Evolutionary conservation across 805 yeast genomes (phyloP).

Genomic region (Zygosaccharomyces bailii): DNA sequence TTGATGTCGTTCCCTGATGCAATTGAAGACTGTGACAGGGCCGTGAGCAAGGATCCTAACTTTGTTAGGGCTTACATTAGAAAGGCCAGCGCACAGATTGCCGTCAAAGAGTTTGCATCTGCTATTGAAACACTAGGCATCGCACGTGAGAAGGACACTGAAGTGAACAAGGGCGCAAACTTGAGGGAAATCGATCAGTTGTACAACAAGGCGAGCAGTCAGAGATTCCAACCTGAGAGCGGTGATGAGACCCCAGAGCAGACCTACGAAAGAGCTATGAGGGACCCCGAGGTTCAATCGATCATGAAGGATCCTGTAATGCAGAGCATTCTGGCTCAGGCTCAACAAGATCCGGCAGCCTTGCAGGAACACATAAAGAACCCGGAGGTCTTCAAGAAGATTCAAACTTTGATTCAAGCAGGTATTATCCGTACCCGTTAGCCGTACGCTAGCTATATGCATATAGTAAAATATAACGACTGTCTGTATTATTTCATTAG

Average conservation of each 20-base stretch:
- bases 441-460: background rate
- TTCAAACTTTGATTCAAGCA: constrained; percentile 86
- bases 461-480: constrained; percentile 2
- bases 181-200: constrained; percentile 78
- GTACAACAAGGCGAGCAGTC: constrained; percentile 68
- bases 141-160: constrained; percentile 74
- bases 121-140: constrained; percentile 76
- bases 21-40: constrained; percentile 83
- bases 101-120: constrained; percentile 79
- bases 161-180: constrained; percentile 56
- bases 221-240: constrained; percentile 76
- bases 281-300: constrained; percentile 90
- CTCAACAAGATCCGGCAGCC: constrained; percentile 93
- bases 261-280: constrained; percentile 82
- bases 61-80: constrained; percentile 95
- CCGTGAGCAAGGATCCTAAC: constrained; percentile 81
- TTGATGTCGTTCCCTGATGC: constrained; percentile 97
- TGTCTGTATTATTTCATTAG: constrained; percentile 6
- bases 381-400: constrained; percentile 86
- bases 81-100: constrained; percentile 91
- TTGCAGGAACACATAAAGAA: constrained; percentile 96
- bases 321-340: constrained; percentile 93
- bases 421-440: constrained; percentile 92
- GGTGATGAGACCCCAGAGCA: constrained; percentile 89
- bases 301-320: constrained; percentile 92